Conservation (phyloP, 1,139 yeast species). For the Ogataea hybrid region DNA sequence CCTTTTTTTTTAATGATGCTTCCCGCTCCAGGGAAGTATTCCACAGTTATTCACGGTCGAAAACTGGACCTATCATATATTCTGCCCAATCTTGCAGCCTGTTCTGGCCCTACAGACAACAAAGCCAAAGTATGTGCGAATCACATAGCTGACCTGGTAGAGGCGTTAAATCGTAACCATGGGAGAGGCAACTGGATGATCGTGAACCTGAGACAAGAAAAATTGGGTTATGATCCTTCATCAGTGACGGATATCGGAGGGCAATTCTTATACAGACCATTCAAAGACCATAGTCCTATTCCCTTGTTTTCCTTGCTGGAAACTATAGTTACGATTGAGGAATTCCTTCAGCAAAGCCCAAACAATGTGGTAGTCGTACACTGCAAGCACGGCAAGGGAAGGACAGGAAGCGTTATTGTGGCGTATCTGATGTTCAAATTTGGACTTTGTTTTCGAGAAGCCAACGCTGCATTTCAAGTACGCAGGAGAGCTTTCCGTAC, state of each 20-base stretch:
- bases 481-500: constrained; percentile 45
- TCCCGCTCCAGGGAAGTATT: constrained; percentile 2
- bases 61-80: constrained; percentile 63
- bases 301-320: constrained; percentile 50
- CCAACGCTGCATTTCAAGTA: constrained; percentile 51
- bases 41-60: constrained; percentile 1
- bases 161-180: constrained; percentile 49
- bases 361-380: constrained; percentile 68
- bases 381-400: constrained; percentile 90
- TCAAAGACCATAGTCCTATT: constrained; percentile 81
- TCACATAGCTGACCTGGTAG: constrained; percentile 48
- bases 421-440: constrained; percentile 61
- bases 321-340: constrained; percentile 46
- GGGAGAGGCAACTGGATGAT: constrained; percentile 59
- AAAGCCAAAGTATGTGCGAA: constrained; percentile 49
- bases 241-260: constrained; percentile 35
- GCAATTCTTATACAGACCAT: constrained; percentile 43
- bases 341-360: constrained; percentile 28
- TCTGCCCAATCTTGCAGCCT: constrained; percentile 44
- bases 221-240: constrained; percentile 45
- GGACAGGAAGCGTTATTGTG: constrained; percentile 77
- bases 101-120: constrained; percentile 62
- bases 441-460: constrained; percentile 40
- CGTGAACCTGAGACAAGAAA: constrained; percentile 70
- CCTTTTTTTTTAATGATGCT: constrained; percentile 4